These are phyloP conservation scores for Penicillium steckii DNA, from an alignment of 495 filamentous ascomycete species.

Conservation along the genomic window DNA sequence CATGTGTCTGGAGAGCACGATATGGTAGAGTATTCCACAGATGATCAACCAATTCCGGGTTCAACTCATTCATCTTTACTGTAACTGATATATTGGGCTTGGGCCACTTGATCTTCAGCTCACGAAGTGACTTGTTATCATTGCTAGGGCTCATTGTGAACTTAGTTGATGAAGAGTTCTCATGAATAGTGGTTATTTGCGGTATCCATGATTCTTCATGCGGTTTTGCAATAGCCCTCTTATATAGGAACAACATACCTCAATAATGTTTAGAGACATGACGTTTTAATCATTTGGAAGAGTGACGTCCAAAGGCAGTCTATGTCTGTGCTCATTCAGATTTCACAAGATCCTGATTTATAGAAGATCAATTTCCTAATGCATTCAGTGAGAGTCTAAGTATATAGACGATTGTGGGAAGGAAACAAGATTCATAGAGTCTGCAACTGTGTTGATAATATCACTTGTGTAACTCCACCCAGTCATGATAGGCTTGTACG, in stretches of 20 bases:
- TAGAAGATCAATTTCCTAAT: neutral
- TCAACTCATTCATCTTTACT: conserved; percentile 1
- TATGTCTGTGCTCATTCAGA: neutral
- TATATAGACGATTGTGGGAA: neutral
- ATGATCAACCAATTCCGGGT: neutral
- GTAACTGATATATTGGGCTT: conserved; percentile 1
- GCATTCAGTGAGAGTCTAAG: neutral
- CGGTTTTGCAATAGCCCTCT: neutral
- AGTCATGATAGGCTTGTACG: neutral
- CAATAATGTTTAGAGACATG: neutral
- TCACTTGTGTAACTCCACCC: neutral
- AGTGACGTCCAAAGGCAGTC: neutral
- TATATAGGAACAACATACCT: neutral
- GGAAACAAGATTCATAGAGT: neutral
- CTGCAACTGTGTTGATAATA: neutral
- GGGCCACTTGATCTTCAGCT: conserved; percentile 1
- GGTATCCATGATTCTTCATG: neutral
- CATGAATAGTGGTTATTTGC: neutral
- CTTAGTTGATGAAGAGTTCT: neutral
- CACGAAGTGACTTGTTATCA: neutral
- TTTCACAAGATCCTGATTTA: neutral
- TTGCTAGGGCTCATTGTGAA: neutral
- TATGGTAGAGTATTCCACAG: conserved; percentile 6
- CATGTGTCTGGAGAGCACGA: conserved; percentile 14
- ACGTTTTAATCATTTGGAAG: neutral